phyloP scores from a whole-genome alignment of 106 monocot genomes.

The Hemerocallis citrina region DNA sequence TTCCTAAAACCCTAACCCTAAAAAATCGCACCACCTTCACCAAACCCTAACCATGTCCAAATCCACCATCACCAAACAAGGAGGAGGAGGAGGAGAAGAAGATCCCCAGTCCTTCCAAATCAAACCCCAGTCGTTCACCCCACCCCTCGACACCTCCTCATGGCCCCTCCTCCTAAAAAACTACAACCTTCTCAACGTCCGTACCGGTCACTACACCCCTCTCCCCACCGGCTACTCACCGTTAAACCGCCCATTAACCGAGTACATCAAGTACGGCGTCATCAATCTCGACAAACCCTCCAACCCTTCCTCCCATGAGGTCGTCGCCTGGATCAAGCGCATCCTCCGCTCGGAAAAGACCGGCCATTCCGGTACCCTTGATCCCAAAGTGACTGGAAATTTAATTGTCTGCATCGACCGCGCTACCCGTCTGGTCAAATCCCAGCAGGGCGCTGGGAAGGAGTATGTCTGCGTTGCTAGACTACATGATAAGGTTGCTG shows the following conservation, averaged over 20 bases:
- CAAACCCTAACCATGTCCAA: too few relatives aligned
- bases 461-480: conserved; percentile 92
- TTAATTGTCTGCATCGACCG: conserved; percentile 92
- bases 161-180: conserved; percentile 94
- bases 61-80: too few relatives aligned
- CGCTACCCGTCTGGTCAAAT: conserved; percentile 92
- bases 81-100: conserved; percentile 33
- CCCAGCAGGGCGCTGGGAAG: conserved; percentile 97
- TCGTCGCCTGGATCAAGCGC: conserved; percentile 93
- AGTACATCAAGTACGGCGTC: conserved; percentile 78
- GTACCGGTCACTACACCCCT: conserved; percentile 95
- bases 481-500: conserved; percentile 50
- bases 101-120: conserved; percentile 29
- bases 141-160: conserved; percentile 55
- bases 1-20: too few relatives aligned
- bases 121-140: conserved; percentile 66
- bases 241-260: conserved; percentile 61
- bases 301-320: conserved; percentile 92
- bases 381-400: conserved; percentile 96
- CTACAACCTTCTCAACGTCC: conserved; percentile 86
- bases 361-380: conserved; percentile 91
- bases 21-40: too few relatives aligned
- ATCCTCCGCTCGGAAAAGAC: conserved; percentile 85
- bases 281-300: conserved; percentile 96
- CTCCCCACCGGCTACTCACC: conserved; percentile 82